Conservation (phyloP, 129 eudicot species). For the Scalesia atractyloides region DNA sequence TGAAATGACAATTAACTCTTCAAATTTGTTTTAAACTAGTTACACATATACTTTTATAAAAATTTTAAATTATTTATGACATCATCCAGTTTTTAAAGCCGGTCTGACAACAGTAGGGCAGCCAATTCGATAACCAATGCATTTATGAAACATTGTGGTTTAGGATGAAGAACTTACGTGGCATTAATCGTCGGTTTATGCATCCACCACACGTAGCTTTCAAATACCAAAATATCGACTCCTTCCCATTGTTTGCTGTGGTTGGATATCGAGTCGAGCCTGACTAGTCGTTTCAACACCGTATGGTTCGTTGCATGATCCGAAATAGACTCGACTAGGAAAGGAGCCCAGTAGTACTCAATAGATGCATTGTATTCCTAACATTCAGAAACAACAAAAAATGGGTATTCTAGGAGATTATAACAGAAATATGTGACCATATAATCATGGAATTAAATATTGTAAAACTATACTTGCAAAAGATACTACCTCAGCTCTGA, state of each 20-base stretch:
- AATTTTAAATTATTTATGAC: too few relatives aligned
- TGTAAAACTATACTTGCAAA: background rate
- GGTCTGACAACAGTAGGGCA: too few relatives aligned
- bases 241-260: constrained; percentile 89
- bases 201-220: constrained; percentile 99
- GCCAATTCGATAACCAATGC: too few relatives aligned
- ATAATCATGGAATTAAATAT: background rate
- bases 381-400: constrained; percentile 1
- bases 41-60: too few relatives aligned
- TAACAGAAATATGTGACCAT: background rate
- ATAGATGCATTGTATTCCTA: constrained; percentile 91
- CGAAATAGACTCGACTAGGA: constrained; percentile 85
- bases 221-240: constrained; percentile 73
- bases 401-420: background rate
- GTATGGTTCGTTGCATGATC: constrained; percentile 94
- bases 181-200: constrained; percentile 82
- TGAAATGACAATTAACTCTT: too few relatives aligned
- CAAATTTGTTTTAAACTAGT: too few relatives aligned
- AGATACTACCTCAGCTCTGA: constrained; percentile 65
- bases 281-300: constrained; percentile 64
- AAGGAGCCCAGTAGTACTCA: constrained; percentile 98
- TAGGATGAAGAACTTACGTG: constrained; percentile 48
- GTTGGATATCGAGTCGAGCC: constrained; percentile 69
- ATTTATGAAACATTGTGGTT: background rate
- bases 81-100: too few relatives aligned